phyloP scores from a whole-genome alignment of 1,284 basidiomycete genomes.

The Tilletia caries region DNA sequence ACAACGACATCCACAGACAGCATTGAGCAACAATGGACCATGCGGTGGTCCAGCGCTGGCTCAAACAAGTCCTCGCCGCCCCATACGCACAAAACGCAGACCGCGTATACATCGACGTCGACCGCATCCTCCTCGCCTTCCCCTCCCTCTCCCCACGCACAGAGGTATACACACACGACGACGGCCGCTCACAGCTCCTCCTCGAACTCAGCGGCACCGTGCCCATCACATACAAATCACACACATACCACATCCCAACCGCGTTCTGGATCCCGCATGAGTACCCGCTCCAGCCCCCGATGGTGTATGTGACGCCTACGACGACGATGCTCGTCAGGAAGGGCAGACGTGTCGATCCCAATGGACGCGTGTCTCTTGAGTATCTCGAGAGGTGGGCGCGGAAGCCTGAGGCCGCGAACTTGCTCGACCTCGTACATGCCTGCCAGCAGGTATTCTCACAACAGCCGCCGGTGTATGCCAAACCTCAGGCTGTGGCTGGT shows the following conservation, averaged over 20 bases:
- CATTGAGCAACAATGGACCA: conserved; percentile 38
- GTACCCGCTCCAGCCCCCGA: conserved; percentile 65
- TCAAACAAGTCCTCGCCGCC: conserved; percentile 34
- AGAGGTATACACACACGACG: conserved; percentile 91
- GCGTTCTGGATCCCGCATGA: conserved; percentile 66
- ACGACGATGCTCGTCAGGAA: conserved; percentile 82
- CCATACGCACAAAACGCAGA: conserved; percentile 65
- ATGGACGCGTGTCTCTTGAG: conserved; percentile 68
- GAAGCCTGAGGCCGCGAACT: conserved; percentile 75
- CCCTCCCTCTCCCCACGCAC: conserved; percentile 77
- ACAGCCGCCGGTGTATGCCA: conserved; percentile 86
- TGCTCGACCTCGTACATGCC: conserved; percentile 66
- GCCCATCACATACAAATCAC: conserved; percentile 73
- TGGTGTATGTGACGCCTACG: conserved; percentile 93
- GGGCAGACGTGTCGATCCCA: conserved; percentile 73
- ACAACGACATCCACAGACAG: no score
- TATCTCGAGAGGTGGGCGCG: conserved; percentile 74
- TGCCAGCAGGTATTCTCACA: conserved; percentile 77
- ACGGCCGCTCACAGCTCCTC: conserved; percentile 84
- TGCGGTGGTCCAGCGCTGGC: conserved; percentile 45
- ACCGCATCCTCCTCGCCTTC: conserved; percentile 64
- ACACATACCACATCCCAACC: conserved; percentile 89
- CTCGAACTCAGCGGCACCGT: conserved; percentile 86
- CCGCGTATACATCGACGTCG: conserved; percentile 65
- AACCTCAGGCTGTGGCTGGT: conserved; percentile 56